Evolutionary conservation across 164 flowering plant species (phyloP), one percentile per base, ranked within the genome.

Genomic region (Paratinospora sagittata): DNA sequence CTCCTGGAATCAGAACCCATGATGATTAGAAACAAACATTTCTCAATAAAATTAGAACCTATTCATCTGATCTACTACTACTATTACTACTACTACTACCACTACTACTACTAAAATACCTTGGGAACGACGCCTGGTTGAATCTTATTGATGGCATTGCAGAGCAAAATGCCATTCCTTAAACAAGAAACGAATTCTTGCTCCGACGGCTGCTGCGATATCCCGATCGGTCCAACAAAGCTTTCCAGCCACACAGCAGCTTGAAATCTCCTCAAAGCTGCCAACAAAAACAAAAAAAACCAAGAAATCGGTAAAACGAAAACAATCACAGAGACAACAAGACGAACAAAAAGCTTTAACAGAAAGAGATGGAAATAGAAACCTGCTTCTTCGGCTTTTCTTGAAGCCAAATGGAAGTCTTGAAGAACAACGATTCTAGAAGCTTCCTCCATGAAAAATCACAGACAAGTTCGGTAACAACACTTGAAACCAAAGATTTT

Each of bases 311-410:
- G 8, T 3, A 30, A 30, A 34, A 33, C 13, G 10, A n/a, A 65
- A 65, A 1, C 66, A 41, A 39, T 17, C 36, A 52, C 21, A 36
- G 27, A 61, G 43, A 27, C 17, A 39, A 57, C 30, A 57, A n/a
- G 5, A 67, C 33, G 27, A 23, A 65, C 14, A 58, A 10, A 71
- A 41, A 17, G n/a, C 12, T 26, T 14, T 3, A 9, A 21, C 10
- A 41, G 34, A 39, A 10, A 57, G 27, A 73, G 34, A 39, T 23
- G 30, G 23, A 70, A 57, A 67, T 63, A 66, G 23, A 66, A 26
- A 88, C 98, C 92, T 75, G 93, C 86, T 85, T 89, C 93, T 81
- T 92, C 93, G 8, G 95, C 95, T 79, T 86, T 92, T 84, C 97
- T 89, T 81, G 91, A 89, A 76, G 92, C 94, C 74, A 87, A 69